Evolutionary conservation across 345 rosid genomes (phyloP).

Genomic region (Melaleuca alternifolia): DNA sequence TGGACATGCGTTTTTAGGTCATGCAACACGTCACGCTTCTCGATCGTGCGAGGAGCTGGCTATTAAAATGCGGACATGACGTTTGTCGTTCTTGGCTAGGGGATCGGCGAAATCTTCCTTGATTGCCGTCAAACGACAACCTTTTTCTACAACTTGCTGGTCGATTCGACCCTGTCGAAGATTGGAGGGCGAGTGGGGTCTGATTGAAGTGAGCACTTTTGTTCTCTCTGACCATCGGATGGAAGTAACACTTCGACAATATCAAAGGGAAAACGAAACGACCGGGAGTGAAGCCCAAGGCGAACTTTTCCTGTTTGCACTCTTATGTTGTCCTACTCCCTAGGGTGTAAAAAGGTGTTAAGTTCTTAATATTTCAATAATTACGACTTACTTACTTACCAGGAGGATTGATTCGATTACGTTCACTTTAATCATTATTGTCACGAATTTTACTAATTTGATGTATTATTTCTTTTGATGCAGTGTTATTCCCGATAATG

Average conservation of each 20-base stretch:
- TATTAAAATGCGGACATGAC: background rate
- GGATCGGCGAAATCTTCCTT: background rate
- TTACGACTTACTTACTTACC: background rate
- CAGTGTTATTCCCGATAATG: accelerated
- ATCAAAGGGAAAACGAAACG: background rate
- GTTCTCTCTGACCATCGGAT: background rate
- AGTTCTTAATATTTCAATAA: background rate
- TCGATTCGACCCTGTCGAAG: background rate
- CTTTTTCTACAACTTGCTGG: background rate
- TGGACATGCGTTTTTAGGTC: background rate
- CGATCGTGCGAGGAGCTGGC: background rate
- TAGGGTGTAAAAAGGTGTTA: background rate
- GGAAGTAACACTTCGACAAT: background rate
- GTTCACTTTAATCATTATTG: too few relatives aligned
- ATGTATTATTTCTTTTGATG: background rate
- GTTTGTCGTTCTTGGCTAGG: background rate
- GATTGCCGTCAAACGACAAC: background rate
- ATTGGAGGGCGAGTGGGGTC: background rate
- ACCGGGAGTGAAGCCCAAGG: background rate
- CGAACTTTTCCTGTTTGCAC: background rate
- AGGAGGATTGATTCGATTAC: too few relatives aligned
- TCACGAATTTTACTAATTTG: too few relatives aligned
- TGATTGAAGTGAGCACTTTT: background rate
- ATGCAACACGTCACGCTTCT: background rate
- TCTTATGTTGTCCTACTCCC: background rate